These are phyloP conservation scores for Penicillium arizonense DNA, from an alignment of 495 filamentous ascomycete species.

Conservation along the genomic window DNA sequence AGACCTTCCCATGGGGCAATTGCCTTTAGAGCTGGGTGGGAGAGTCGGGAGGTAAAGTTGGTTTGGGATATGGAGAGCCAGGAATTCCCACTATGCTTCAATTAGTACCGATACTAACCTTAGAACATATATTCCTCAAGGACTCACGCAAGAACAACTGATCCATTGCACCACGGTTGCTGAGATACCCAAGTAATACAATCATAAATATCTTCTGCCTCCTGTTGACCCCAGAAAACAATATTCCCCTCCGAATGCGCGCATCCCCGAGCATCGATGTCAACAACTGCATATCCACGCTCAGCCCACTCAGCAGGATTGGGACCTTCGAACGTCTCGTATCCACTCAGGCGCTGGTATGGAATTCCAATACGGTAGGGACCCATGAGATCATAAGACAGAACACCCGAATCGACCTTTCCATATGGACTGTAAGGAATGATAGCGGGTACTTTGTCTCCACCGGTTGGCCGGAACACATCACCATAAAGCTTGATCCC, in stretches of 20 bases:
- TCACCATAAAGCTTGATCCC: slow-evolving; percentile 22
- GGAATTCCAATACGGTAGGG: slow-evolving; percentile 18
- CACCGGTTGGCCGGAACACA: slow-evolving; percentile 23
- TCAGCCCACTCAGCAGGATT: slow-evolving; percentile 39
- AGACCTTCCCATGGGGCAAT: slow-evolving; percentile 43
- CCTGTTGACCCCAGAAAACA: slow-evolving; percentile 17
- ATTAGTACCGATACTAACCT: not conserved
- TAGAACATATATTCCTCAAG: too few species aligned
- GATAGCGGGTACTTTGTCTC: slow-evolving; percentile 29
- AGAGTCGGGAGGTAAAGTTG: slow-evolving; percentile 30
- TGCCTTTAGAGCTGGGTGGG: slow-evolving; percentile 34
- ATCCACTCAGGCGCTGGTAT: slow-evolving; percentile 11
- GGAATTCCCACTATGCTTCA: slow-evolving; percentile 15
- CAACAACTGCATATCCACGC: slow-evolving; percentile 41
- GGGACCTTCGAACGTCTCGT: slow-evolving; percentile 41
- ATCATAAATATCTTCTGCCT: slow-evolving; percentile 19
- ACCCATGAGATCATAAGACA: slow-evolving; percentile 12
- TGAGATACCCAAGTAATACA: slow-evolving; percentile 10
- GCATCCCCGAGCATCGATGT: slow-evolving; percentile 36
- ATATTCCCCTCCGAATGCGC: slow-evolving; percentile 33
- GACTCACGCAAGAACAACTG: slow-evolving; percentile 14
- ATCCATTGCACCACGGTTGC: slow-evolving; percentile 21
- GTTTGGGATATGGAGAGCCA: slow-evolving; percentile 33
- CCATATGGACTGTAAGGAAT: slow-evolving; percentile 35
- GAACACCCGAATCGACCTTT: slow-evolving; percentile 21